Evolutionary conservation across 2,329 filamentous ascomycete species (phyloP).

Genomic region (Sarocladiaceae sp.): DNA sequence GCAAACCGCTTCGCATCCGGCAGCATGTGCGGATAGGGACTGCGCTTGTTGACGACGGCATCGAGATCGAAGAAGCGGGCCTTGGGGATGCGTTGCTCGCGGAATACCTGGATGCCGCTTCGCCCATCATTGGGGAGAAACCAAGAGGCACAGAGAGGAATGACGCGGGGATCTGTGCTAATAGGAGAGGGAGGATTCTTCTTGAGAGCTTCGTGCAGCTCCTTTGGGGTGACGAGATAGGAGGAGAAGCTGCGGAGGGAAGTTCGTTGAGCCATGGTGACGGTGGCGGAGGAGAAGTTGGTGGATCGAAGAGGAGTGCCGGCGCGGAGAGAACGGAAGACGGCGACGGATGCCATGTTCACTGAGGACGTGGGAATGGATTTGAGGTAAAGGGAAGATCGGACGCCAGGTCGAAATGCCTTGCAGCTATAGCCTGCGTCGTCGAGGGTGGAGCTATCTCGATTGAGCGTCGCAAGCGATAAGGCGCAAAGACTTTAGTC

Average conservation of each 20-base stretch:
- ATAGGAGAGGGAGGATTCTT: conserved; percentile 75
- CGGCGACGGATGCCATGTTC: conserved; percentile 35
- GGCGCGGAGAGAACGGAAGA: conserved; percentile 36
- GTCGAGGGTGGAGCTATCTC: neutral
- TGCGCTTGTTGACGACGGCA: conserved; percentile 78
- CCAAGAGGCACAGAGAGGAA: conserved; percentile 90
- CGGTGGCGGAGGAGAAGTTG: conserved; percentile 15
- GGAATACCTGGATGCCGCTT: conserved; percentile 74
- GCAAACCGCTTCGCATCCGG: conserved; percentile 76
- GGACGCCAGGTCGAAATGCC: neutral
- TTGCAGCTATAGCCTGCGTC: neutral
- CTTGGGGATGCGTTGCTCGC: conserved; percentile 75
- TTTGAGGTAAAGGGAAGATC: neutral
- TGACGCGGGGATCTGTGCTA: conserved; percentile 73
- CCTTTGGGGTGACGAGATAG: conserved; percentile 79
- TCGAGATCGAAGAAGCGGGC: conserved; percentile 97
- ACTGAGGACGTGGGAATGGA: neutral
- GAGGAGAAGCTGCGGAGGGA: conserved; percentile 52
- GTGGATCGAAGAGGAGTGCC: conserved; percentile 29
- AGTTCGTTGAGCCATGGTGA: conserved; percentile 14
- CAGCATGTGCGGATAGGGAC: conserved; percentile 94
- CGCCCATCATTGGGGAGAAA: conserved; percentile 90
- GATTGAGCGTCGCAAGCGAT: neutral
- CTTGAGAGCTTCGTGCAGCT: conserved; percentile 75
- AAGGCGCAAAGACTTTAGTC: conserved; percentile 4